Conservation (phyloP, 2,329 filamentous ascomycete genomes). For the Fusarium brachygibbosum region DNA sequence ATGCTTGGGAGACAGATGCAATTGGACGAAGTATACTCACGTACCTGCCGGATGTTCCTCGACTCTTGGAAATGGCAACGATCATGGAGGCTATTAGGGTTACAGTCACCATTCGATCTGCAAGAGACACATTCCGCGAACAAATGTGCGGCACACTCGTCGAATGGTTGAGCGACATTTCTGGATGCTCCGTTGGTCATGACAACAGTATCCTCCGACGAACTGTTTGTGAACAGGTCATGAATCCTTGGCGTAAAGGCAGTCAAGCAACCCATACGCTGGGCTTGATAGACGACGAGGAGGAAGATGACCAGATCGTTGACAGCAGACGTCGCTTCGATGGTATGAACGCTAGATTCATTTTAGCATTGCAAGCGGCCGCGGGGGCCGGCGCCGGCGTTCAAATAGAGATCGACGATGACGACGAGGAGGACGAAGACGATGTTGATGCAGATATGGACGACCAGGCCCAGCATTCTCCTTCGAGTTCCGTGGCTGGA, state of each 20-base stretch:
- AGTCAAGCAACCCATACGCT: constrained; percentile 82
- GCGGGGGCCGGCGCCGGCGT: constrained; percentile 48
- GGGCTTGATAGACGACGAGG: constrained; percentile 59
- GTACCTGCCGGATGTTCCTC: constrained; percentile 78
- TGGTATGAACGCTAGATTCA: constrained; percentile 55
- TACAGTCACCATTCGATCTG: constrained; percentile 92
- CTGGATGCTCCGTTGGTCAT: constrained; percentile 85
- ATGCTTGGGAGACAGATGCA: constrained; percentile 90
- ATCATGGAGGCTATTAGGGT: constrained; percentile 96
- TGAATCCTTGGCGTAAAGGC: constrained; percentile 88
- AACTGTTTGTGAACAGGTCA: constrained; percentile 90
- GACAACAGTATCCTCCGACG: constrained; percentile 84
- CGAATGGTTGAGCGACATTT: constrained; percentile 94
- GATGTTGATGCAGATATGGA: constrained; percentile 61
- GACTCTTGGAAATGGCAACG: constrained; percentile 81
- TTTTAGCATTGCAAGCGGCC: constrained; percentile 55
- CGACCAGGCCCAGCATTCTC: constrained; percentile 54
- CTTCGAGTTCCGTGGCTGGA: constrained; percentile 52
- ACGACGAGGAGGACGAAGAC: constrained; percentile 52
- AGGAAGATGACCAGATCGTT: constrained; percentile 64
- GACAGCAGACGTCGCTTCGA: constrained; percentile 52
- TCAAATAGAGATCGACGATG: constrained; percentile 50
- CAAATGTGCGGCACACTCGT: constrained; percentile 99
- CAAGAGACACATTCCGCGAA: constrained; percentile 94
- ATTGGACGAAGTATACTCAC: constrained; percentile 88